Evolutionary conservation across 768 basidiomycete species (phyloP).

Genomic region (Phanerochaete sordida): DNA sequence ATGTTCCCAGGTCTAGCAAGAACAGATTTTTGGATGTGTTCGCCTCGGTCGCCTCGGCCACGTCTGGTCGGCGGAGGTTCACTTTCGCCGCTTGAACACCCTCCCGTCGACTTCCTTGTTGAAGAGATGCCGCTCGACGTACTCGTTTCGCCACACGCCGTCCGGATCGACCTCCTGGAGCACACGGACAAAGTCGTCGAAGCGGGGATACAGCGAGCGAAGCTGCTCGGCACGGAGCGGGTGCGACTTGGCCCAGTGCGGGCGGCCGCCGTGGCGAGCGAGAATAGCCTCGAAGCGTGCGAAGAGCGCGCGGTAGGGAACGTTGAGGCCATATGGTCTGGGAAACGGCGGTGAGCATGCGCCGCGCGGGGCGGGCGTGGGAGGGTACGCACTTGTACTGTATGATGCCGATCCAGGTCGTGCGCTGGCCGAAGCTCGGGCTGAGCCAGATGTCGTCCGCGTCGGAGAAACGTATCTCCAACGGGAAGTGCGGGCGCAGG

Average conservation of each 20-base stretch:
- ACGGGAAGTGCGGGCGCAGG: constrained; percentile 83
- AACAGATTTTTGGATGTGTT: not conserved
- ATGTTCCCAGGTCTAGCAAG: not conserved
- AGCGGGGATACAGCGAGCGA: constrained; percentile 71
- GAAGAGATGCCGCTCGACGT: constrained; percentile 83
- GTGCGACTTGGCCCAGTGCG: constrained; percentile 98
- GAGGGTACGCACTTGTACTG: constrained; percentile 77
- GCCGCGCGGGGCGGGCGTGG: not conserved
- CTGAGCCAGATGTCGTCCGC: constrained; percentile 93
- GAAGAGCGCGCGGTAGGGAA: constrained; percentile 81
- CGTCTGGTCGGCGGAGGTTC: no score
- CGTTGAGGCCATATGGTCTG: constrained; percentile 83
- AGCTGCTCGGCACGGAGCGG: constrained; percentile 60
- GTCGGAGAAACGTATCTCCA: constrained; percentile 89
- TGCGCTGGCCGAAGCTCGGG: constrained; percentile 74
- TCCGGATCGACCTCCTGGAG: constrained; percentile 67
- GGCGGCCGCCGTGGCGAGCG: constrained; percentile 67
- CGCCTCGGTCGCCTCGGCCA: not conserved
- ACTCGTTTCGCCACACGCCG: constrained; percentile 84
- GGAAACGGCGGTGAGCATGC: not conserved
- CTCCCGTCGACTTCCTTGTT: constrained; percentile 47
- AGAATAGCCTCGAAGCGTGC: constrained; percentile 71
- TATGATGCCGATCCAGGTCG: constrained; percentile 97
- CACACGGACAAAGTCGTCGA: constrained; percentile 70
- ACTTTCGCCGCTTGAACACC: constrained; percentile 38